These are phyloP conservation scores for Carallia brachiata DNA, from an alignment of 345 rosid genomes.

Conservation along the genomic window DNA sequence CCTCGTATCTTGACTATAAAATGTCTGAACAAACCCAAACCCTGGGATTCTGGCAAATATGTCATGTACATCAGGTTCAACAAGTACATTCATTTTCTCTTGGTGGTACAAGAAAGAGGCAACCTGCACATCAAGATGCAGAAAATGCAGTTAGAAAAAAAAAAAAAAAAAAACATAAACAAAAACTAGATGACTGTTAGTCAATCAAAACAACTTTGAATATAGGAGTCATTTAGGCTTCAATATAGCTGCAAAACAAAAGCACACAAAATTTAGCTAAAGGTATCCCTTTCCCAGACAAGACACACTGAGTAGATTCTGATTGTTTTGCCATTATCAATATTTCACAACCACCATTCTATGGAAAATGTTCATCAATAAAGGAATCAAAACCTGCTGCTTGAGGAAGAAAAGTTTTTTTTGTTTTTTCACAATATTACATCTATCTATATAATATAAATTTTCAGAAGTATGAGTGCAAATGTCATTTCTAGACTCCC, in stretches of 20 bases:
- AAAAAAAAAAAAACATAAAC: not conserved
- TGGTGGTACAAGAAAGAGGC: conserved; percentile 88
- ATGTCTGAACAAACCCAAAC: conserved; percentile 94
- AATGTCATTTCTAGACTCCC: too few relatives aligned
- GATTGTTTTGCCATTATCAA: too few relatives aligned
- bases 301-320: not conserved
- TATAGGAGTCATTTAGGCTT: not conserved
- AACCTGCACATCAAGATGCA: conserved; percentile 44
- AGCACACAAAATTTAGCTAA: not conserved
- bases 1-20: conserved; percentile 98
- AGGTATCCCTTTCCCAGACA: not conserved
- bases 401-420: too few relatives aligned
- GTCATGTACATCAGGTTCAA: conserved; percentile 97
- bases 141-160: conserved; percentile 4
- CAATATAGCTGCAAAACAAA: not conserved
- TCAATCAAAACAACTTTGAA: not conserved
- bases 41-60: conserved; percentile 97
- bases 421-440: not conserved
- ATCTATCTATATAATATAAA: not conserved
- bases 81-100: conserved; percentile 93
- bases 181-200: conserved; percentile 1
- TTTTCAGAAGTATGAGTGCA: not conserved
- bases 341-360: too few relatives aligned
- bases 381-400: too few relatives aligned
- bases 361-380: too few relatives aligned